Percentiles rank a stretch among this genome's conserved stretches.
phyloP scores from a whole-genome alignment of 768 basidiomycete genomes.

The Collybia nuda region DNA sequence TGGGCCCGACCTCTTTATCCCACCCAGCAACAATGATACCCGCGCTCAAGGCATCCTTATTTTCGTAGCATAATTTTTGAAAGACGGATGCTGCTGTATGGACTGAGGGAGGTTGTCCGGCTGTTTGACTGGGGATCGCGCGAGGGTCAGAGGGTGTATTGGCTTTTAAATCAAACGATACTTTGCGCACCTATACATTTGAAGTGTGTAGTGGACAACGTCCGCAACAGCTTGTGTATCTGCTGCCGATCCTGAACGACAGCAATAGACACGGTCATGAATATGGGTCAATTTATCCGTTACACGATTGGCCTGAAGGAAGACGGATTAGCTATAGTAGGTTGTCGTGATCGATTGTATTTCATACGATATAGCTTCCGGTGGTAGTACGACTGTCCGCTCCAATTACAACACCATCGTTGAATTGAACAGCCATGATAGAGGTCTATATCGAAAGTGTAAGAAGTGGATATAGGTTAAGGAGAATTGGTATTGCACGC shows the following conservation, averaged over 20 bases:
- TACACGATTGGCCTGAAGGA: constrained; percentile 85
- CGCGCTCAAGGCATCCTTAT: constrained; percentile 86
- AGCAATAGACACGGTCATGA: constrained; percentile 98
- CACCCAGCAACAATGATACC: constrained; percentile 99
- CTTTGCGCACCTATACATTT: constrained; percentile 59
- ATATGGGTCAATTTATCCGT: constrained; percentile 97
- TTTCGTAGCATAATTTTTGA: constrained; percentile 87
- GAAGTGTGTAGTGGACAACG: constrained; percentile 79
- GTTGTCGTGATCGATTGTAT: not conserved
- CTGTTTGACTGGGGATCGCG: constrained; percentile 42
- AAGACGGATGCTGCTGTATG: constrained; percentile 81
- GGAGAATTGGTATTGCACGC: constrained; percentile 30
- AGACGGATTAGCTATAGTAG: not conserved
- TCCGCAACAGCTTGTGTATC: constrained; percentile 98
- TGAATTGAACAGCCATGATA: constrained; percentile 98
- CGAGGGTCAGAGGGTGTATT: too few relatives aligned
- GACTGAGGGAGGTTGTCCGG: constrained; percentile 72
- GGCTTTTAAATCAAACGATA: not conserved
- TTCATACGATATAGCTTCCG: constrained; percentile 88
- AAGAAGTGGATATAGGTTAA: constrained; percentile 3
- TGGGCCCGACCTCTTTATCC: constrained; percentile 89
- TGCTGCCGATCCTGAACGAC: constrained; percentile 96
- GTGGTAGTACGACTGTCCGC: constrained; percentile 98
- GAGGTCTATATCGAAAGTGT: constrained; percentile 67
- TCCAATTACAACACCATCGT: constrained; percentile 92